These are phyloP conservation scores for Scleroderma bovista DNA, from an alignment of 768 basidiomycete genomes.

Conservation along the genomic window DNA sequence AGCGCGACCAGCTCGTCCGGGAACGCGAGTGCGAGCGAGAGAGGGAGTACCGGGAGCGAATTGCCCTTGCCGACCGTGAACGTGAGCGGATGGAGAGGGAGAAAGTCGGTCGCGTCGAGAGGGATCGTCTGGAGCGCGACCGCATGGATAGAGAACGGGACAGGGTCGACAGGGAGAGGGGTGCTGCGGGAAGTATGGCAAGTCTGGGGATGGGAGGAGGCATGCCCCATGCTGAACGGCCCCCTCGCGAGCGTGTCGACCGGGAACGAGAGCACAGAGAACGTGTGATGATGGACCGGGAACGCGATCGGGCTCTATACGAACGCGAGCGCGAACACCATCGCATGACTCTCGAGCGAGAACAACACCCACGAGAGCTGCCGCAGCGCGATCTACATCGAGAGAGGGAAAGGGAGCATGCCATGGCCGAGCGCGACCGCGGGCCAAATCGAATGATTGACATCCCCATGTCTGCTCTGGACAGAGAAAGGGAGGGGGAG, in stretches of 20 bases:
- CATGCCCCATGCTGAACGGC: slow-evolving; percentile 1
- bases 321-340: slow-evolving; percentile 13
- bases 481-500: background rate
- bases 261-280: slow-evolving; percentile 14
- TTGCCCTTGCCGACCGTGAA: slow-evolving; percentile 15
- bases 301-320: slow-evolving; percentile 13
- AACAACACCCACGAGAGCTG: slow-evolving; percentile 6
- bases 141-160: slow-evolving; percentile 3
- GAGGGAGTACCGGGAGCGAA: slow-evolving; percentile 23
- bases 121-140: slow-evolving; percentile 11
- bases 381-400: slow-evolving; percentile 12
- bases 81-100: slow-evolving; percentile 1
- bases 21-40: slow-evolving; percentile 24
- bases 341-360: slow-evolving; percentile 12
- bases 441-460: background rate
- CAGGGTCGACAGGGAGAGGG: slow-evolving; percentile 15
- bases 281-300: slow-evolving; percentile 12
- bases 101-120: slow-evolving; percentile 4
- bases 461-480: background rate
- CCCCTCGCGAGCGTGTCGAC: background rate
- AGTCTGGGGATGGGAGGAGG: slow-evolving; percentile 3
- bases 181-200: slow-evolving; percentile 8
- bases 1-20: slow-evolving; percentile 15
- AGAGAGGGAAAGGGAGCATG: slow-evolving; percentile 22
- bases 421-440: slow-evolving; percentile 13